Evolutionary conservation across 306 rosid species (phyloP).

Genomic region (Prunus fruticosa): DNA sequence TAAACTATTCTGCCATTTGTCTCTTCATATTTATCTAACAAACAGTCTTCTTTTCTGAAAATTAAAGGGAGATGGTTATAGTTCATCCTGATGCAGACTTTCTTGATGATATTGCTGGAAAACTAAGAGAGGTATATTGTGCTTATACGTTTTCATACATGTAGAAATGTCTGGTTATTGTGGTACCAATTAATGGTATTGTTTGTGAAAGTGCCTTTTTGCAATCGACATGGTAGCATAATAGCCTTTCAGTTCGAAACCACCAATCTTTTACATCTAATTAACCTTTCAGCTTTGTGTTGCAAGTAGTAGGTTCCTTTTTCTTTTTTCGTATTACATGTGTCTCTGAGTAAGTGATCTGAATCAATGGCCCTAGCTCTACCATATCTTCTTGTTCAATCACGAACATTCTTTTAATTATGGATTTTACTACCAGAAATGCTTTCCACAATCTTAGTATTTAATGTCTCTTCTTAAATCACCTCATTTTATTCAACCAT

Average conservation of each 20-base stretch:
- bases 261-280: not conserved
- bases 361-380: no score
- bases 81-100: slow-evolving; percentile 91
- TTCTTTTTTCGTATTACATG: no score
- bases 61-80: slow-evolving; percentile 82
- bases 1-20: not conserved
- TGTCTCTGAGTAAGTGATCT: no score
- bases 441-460: no score
- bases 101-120: slow-evolving; percentile 86
- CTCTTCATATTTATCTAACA: not conserved
- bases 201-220: not conserved
- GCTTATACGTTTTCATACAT: not conserved
- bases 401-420: no score
- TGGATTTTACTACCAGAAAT: no score
- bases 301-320: no score
- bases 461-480: no score
- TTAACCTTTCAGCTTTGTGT: not conserved
- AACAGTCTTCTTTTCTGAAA: slow-evolving; percentile 6
- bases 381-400: no score
- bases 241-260: not conserved
- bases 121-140: slow-evolving; percentile 54
- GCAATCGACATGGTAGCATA: not conserved
- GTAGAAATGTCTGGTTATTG: not conserved
- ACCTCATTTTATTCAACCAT: no score
- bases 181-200: not conserved